Evolutionary conservation across 2,329 filamentous ascomycete genomes (phyloP).

Genomic region (Fonsecaea multimorphosa): DNA sequence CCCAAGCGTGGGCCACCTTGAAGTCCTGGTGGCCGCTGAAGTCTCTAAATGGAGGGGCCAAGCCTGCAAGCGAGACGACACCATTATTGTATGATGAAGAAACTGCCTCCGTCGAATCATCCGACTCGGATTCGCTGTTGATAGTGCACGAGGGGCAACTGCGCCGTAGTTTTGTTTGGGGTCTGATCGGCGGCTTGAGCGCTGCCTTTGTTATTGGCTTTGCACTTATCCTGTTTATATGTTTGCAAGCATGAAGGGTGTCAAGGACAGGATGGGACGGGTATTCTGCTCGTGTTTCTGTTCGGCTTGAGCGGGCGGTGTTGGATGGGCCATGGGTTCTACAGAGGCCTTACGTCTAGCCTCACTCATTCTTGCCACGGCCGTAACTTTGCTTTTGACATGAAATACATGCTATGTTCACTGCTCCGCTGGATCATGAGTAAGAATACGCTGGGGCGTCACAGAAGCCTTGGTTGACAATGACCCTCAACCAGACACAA

Average conservation of each 20-base stretch:
- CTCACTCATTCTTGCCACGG: background rate
- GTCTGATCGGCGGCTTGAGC: constrained; percentile 9
- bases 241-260: background rate
- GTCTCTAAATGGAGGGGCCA: background rate
- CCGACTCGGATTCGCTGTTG: constrained; percentile 14
- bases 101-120: constrained; percentile 1
- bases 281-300: background rate
- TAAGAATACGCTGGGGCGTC: background rate
- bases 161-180: constrained; percentile 14
- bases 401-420: background rate
- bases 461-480: background rate
- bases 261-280: background rate
- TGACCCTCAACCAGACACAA: background rate
- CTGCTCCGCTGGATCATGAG: background rate
- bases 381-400: background rate
- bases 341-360: background rate
- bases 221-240: constrained; percentile 11
- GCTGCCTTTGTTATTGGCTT: constrained; percentile 8
- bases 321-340: background rate
- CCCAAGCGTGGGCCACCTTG: constrained; percentile 48
- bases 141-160: constrained; percentile 6
- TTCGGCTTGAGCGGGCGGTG: background rate
- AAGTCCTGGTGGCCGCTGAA: constrained; percentile 13
- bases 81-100: constrained; percentile 18
- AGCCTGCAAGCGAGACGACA: background rate